Conservation (phyloP, 352 stramenopile species). For the Pythium grandisporangium region DNA sequence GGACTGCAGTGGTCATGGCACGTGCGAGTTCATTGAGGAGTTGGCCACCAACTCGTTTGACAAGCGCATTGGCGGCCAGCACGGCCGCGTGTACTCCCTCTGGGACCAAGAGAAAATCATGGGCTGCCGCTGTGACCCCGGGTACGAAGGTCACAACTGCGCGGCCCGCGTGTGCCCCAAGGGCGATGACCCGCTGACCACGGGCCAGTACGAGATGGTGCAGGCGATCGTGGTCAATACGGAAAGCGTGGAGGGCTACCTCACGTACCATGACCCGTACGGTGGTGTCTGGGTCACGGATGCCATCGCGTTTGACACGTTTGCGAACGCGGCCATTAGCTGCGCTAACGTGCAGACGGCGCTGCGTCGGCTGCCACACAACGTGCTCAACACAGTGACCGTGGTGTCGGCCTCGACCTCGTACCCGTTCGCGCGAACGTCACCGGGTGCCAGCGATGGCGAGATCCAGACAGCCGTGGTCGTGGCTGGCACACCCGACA, state of each 20-base stretch:
- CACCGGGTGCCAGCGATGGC: slow-evolving; percentile 1
- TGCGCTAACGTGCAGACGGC: slow-evolving; percentile 32
- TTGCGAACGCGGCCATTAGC: neutral
- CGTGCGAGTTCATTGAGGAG: slow-evolving; percentile 46
- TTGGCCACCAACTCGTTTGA: slow-evolving; percentile 29
- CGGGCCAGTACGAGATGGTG: slow-evolving; percentile 37
- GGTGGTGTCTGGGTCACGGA: slow-evolving; percentile 53
- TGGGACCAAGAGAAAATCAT: slow-evolving; percentile 84
- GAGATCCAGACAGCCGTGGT: neutral
- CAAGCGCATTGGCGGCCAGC: slow-evolving; percentile 23
- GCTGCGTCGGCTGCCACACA: slow-evolving; percentile 45
- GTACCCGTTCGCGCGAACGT: slow-evolving; percentile 15
- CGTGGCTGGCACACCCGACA: neutral
- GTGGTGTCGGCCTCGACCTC: slow-evolving; percentile 7
- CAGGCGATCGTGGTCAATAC: slow-evolving; percentile 21
- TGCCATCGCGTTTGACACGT: slow-evolving; percentile 17
- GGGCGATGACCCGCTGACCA: slow-evolving; percentile 73
- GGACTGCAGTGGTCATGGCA: slow-evolving; percentile 39
- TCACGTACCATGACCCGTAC: slow-evolving; percentile 73
- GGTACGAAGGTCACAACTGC: slow-evolving; percentile 52
- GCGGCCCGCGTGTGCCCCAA: slow-evolving; percentile 67
- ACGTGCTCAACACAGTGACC: slow-evolving; percentile 42
- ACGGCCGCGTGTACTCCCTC: slow-evolving; percentile 18
- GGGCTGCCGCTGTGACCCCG: slow-evolving; percentile 39
- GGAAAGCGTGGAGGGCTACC: slow-evolving; percentile 12